Evolutionary conservation across 371 early-diverging fungal genomes (phyloP), one percentile per base, ranked within the genome.

Genomic region (Mortierella sp.): DNA sequence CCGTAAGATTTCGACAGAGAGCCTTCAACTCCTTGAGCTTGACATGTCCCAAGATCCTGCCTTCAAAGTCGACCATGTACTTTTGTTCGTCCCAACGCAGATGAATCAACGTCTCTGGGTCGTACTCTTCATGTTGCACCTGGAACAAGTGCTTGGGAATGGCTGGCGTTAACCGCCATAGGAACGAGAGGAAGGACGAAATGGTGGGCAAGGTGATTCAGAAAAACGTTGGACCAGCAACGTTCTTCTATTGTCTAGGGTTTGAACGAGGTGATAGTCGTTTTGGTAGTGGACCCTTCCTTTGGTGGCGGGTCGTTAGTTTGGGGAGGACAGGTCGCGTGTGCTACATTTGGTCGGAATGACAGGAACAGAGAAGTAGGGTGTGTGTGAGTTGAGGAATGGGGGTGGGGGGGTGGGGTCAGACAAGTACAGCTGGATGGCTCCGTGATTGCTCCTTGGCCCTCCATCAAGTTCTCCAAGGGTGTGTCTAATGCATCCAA

Each of bases 151-250:
- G 59, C 40, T 57, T 76, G 41, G 76, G 76, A 19, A 76, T 47
- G 54, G 69, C 76, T 10, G 76, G 69, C 41, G 76, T 64, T 76
- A 76, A 28, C 69, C 76, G 76, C 69, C 76, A 68, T 37, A 76
- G 60, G 48, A 76, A 76, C 16, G 76, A 68, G 54, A 76, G 60
- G 24, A 71, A 40, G 61, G 72, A 65, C 56, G 66, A 60, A 60
- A 65, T 71, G 65, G 52, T 66, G 63, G 67, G 61, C 44, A 37
- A 49, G 25, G 6, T n/a, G 13, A 44, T 44, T 44, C 13, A 5
- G 21, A 44, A 44, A 44, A 44, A 44, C 6, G 45, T 9, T 6
- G 16, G 17, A 44, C 19, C 45, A 21, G 45, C 45, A 13, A n/a
- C 5, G n/a, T 21, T 44, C 21, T 44, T 6, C 17, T 44, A 6